Percentiles rank a stretch among this genome's conserved stretches.
phyloP scores from a whole-genome alignment of 1,284 basidiomycete genomes.

The Trametes versicolor region DNA sequence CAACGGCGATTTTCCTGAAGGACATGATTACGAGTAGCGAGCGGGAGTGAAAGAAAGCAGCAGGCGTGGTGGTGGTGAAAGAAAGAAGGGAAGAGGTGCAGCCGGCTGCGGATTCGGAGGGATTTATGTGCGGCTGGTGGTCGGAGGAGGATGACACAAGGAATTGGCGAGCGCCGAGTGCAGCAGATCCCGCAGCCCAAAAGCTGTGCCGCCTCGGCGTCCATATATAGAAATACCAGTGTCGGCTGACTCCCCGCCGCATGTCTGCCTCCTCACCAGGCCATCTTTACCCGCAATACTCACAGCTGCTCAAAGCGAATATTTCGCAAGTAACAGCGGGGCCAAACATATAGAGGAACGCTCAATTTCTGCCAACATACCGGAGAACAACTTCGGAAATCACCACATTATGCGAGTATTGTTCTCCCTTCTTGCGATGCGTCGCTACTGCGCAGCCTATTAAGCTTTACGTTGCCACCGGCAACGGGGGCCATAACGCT shows the following conservation, averaged over 20 bases:
- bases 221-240: constrained; percentile 16
- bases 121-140: constrained; percentile 20
- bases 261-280: not conserved
- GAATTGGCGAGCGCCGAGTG: not conserved
- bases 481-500: not conserved
- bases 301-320: not conserved
- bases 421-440: not conserved
- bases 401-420: not conserved
- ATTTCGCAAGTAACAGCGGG: not conserved
- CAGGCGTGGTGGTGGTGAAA: constrained; percentile 10
- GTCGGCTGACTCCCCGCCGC: constrained; percentile 6
- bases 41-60: constrained; percentile 16
- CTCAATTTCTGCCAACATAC: not conserved
- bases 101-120: constrained; percentile 32
- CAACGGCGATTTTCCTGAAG: constrained; percentile 41
- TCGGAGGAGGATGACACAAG: constrained; percentile 18
- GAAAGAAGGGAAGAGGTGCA: constrained; percentile 26
- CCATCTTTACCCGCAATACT: not conserved
- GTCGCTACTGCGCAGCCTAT: not conserved
- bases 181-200: constrained; percentile 5
- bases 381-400: not conserved
- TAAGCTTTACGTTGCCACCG: not conserved
- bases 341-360: not conserved
- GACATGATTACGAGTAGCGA: constrained; percentile 21
- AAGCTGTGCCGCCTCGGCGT: not conserved